phyloP scores from a whole-genome alignment of 441 rosid species.

The Raphanus hybrid region DNA sequence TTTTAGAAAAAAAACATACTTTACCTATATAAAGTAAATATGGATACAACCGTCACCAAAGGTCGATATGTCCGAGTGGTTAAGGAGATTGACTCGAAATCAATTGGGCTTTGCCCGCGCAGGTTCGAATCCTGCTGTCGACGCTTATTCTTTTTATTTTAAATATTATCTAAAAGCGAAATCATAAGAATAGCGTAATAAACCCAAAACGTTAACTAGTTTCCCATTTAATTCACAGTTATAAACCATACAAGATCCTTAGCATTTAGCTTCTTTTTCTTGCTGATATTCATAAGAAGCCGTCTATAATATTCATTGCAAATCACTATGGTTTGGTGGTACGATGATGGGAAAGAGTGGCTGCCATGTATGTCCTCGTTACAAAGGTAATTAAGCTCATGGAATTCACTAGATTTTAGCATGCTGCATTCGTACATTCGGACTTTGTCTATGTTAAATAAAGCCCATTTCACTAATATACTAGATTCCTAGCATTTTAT shows the following conservation, averaged over 20 bases:
- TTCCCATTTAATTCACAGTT: background rate
- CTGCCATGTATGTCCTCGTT: conserved; percentile 45
- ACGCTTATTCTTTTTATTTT: background rate
- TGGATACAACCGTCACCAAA: too few species aligned
- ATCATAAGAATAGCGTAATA: background rate
- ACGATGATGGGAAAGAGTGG: conserved; percentile 68
- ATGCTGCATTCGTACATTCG: background rate
- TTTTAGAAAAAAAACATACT: too few species aligned
- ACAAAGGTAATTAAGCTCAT: background rate
- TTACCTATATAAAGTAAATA: too few species aligned
- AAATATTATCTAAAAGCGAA: background rate
- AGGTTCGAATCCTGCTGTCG: conserved; percentile 65
- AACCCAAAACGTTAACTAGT: background rate
- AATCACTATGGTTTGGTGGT: background rate
- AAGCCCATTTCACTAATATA: background rate
- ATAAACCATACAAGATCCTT: background rate
- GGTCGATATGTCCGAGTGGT: conserved; percentile 94
- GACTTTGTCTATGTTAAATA: background rate
- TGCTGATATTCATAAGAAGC: background rate
- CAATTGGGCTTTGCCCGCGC: conserved; percentile 70
- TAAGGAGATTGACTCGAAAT: conserved; percentile 95
- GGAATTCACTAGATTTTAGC: background rate
- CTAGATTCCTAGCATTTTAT: background rate
- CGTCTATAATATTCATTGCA: background rate
- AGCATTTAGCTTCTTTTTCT: background rate